phyloP scores from a whole-genome alignment of 1,284 basidiomycete species.

The Rhodotorula mucilaginosa region DNA sequence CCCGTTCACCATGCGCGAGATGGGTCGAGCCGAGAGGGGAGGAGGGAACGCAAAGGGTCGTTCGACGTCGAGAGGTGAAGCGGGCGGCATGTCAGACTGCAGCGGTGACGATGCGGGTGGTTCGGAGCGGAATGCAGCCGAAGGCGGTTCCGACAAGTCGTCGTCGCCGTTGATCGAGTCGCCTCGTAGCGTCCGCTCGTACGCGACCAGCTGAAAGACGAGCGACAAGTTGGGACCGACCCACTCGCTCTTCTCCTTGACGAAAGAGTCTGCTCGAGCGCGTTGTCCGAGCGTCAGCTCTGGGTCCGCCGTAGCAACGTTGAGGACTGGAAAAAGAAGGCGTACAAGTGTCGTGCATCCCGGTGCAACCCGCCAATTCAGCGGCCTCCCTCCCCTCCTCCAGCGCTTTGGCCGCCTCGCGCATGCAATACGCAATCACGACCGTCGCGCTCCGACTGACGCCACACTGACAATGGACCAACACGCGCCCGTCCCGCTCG shows the following conservation, averaged over 20 bases:
- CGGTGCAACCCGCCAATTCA: constrained; percentile 47
- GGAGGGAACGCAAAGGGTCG: constrained; percentile 59
- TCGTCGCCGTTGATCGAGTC: constrained; percentile 15
- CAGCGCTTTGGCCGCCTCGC: constrained; percentile 72
- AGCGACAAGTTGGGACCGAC: constrained; percentile 94
- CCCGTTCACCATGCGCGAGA: not conserved
- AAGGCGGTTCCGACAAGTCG: constrained; percentile 9
- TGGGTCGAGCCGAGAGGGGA: not conserved
- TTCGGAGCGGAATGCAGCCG: constrained; percentile 13
- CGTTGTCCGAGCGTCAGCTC: fast-evolving
- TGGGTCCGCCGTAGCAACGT: not conserved
- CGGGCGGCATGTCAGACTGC: constrained; percentile 60
- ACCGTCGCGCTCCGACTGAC: constrained; percentile 91
- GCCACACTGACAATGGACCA: constrained; percentile 95
- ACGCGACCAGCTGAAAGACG: constrained; percentile 93
- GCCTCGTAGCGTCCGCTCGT: constrained; percentile 69
- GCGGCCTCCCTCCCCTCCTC: constrained; percentile 39
- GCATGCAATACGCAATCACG: constrained; percentile 91
- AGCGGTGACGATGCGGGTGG: not conserved
- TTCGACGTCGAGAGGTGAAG: constrained; percentile 73
- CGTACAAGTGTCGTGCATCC: constrained; percentile 90
- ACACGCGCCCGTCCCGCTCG: constrained; percentile 66
- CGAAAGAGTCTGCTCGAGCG: constrained; percentile 37
- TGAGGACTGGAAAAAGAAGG: constrained; percentile 57
- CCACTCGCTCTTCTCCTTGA: constrained; percentile 78